Evolutionary conservation across 2,329 filamentous ascomycete genomes (phyloP).

Genomic region (Orbilia oligospora): DNA sequence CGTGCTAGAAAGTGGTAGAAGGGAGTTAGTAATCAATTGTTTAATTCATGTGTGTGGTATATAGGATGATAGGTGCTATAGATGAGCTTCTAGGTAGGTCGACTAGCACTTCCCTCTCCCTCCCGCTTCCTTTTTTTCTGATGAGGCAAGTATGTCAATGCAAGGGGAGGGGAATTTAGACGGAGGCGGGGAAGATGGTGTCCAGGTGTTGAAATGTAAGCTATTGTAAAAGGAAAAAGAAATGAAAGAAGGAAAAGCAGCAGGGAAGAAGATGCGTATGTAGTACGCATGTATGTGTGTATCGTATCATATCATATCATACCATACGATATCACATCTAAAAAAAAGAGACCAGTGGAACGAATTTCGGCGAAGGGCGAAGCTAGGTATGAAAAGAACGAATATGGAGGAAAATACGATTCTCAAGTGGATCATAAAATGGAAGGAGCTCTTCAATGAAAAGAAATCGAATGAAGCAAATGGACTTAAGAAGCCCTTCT

Average conservation of each 20-base stretch:
- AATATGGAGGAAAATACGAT: neutral
- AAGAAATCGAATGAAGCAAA: constrained; percentile 2
- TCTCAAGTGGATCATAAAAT: constrained; percentile 26
- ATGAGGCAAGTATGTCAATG: neutral
- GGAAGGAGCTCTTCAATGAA: constrained; percentile 45
- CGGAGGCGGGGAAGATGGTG: constrained; percentile 26
- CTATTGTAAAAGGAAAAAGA: constrained; percentile 25
- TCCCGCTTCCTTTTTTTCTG: neutral
- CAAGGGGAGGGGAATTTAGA: constrained; percentile 24
- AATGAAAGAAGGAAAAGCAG: constrained; percentile 4
- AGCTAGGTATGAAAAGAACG: neutral
- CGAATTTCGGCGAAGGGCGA: constrained; percentile 15
- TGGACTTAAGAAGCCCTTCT: neutral
- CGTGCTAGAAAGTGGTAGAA: constrained; percentile 51
- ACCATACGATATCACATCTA: neutral
- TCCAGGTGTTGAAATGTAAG: constrained; percentile 35
- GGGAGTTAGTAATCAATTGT: constrained; percentile 45
- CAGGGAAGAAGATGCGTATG: constrained; percentile 23
- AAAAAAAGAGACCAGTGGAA: constrained; percentile 10
- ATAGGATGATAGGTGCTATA: constrained; percentile 9
- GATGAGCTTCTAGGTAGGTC: constrained; percentile 16
- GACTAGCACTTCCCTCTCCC: neutral
- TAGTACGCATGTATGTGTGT: neutral
- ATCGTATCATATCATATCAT: constrained; percentile 37
- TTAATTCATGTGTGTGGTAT: constrained; percentile 11